Conservation (phyloP, 768 basidiomycete genomes). For the Gymnopilus dilepis region DNA sequence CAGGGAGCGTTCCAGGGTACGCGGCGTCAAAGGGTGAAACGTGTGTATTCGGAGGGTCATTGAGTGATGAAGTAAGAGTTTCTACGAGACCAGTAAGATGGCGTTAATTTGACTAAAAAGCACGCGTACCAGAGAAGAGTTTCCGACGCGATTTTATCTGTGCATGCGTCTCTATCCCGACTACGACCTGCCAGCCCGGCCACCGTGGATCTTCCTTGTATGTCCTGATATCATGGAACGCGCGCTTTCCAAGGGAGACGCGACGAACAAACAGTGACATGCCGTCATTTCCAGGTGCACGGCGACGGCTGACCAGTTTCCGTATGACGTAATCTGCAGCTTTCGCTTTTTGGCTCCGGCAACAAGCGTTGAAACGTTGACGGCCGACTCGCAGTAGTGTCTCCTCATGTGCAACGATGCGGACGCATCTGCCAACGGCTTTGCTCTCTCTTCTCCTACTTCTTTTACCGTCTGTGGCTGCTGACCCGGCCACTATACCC, state of each 20-base stretch:
- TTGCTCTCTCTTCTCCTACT: constrained; percentile 24
- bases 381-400: constrained; percentile 6
- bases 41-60: constrained; percentile 68
- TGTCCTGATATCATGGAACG: constrained; percentile 39
- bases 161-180: constrained; percentile 96
- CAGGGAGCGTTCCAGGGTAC: constrained; percentile 92
- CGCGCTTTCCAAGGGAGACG: constrained; percentile 15
- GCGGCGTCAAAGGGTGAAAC: constrained; percentile 86
- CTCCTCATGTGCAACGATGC: constrained; percentile 28
- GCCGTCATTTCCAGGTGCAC: background rate
- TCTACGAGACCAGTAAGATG: constrained; percentile 31
- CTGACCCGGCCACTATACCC: constrained; percentile 65
- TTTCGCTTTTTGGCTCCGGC: constrained; percentile 14
- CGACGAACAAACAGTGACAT: constrained; percentile 23
- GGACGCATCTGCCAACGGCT: constrained; percentile 23
- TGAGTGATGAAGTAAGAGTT: constrained; percentile 44
- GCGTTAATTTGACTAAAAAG: background rate
- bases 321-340: constrained; percentile 24
- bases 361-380: constrained; percentile 5
- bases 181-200: constrained; percentile 89
- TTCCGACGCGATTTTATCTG: constrained; percentile 89
- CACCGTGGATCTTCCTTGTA: constrained; percentile 54
- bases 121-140: constrained; percentile 76
- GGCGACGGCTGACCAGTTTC: background rate
- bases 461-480: constrained; percentile 30